Evolutionary conservation across 2,329 filamentous ascomycete genomes (phyloP).

Genomic region (Pseudogymnoascus sp.): DNA sequence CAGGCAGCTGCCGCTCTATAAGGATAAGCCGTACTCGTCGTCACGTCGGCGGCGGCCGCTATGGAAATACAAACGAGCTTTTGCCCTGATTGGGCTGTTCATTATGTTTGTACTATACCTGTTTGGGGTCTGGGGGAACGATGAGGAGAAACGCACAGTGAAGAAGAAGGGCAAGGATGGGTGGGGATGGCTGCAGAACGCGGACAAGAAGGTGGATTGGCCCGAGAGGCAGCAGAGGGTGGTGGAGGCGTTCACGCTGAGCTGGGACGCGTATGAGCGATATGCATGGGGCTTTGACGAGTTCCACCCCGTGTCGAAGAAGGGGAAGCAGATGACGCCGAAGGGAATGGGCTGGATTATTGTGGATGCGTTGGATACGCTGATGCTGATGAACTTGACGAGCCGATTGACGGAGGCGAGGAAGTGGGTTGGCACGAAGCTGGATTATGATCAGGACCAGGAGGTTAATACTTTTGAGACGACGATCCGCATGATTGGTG

Average conservation of each 20-base stretch:
- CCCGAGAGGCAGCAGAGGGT: constrained; percentile 67
- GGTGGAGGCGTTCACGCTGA: constrained; percentile 80
- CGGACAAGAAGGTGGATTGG: constrained; percentile 62
- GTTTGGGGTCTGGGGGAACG: constrained; percentile 46
- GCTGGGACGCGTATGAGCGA: constrained; percentile 86
- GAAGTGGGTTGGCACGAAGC: constrained; percentile 73
- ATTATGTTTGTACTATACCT: constrained; percentile 59
- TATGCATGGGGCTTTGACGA: constrained; percentile 93
- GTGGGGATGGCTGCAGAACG: constrained; percentile 49
- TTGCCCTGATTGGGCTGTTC: constrained; percentile 44
- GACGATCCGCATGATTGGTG: constrained; percentile 94
- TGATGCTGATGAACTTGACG: constrained; percentile 98
- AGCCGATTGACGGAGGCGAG: constrained; percentile 74
- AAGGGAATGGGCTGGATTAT: constrained; percentile 97
- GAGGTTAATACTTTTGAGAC: constrained; percentile 98
- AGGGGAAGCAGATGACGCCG: constrained; percentile 73
- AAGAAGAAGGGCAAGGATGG: constrained; percentile 32
- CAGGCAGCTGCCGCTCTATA: constrained; percentile 78
- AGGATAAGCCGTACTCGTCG: constrained; percentile 75
- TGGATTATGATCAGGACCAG: constrained; percentile 86
- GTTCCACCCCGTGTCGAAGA: constrained; percentile 75
- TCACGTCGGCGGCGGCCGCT: constrained; percentile 50
- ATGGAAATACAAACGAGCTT: constrained; percentile 56
- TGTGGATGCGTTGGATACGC: constrained; percentile 86
- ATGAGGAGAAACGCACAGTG: constrained; percentile 14